Evolutionary conservation across 2,329 filamentous ascomycete genomes (phyloP), one percentile per base, ranked within the genome.

Genomic region (Incumbomyces lentus): DNA sequence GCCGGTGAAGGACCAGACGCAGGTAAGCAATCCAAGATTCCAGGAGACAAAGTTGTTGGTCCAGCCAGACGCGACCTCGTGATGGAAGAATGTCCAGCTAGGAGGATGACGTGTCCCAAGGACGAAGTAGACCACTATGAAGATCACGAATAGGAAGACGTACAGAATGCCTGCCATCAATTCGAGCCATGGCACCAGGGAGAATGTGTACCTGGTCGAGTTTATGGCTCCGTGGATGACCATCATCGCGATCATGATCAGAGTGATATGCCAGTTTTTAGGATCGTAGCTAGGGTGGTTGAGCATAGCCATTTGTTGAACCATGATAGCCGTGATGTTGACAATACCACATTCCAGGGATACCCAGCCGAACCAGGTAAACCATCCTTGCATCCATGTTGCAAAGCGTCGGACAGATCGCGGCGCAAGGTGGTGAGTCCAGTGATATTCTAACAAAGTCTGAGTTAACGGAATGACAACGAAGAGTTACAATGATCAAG

Each of bases 171-270:
- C 62, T 3, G 58, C 58, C 7, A 64, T 35, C 10, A 66, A 56
- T 46, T 68, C 64, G 31, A 68, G 52, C 54, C 60, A 62, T 1
- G 64, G 61, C 13, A 67, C 62, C 11, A 64, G 50, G 53, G 60
- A 54, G 40, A 66, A 67, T 12, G 58, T 48, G 41, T 56, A 63
- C 26, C 64, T 62, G 22, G 22, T 26, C 22, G 22, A 26, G 19
- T 56, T 59, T 7, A 64, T 42, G 18, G 53, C 38, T 1, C 60
- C 60, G 29, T 61, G 51, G 6, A 62, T 47, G 7, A 58, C 30
- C 6, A 62, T 39, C 6, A 64, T 38, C 4, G 50, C 42, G 16
- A 63, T 48, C 17, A 61, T 52, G 11, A 59, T 43, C n/a, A 64
- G 50, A 43, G 61, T 62, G 3, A 60, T 50, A 26, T 64, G 62